Percentiles rank a stretch among this genome's conserved stretches.
phyloP scores from a whole-genome alignment of 495 filamentous ascomycete genomes.

The Penicillium maclennaniae region DNA sequence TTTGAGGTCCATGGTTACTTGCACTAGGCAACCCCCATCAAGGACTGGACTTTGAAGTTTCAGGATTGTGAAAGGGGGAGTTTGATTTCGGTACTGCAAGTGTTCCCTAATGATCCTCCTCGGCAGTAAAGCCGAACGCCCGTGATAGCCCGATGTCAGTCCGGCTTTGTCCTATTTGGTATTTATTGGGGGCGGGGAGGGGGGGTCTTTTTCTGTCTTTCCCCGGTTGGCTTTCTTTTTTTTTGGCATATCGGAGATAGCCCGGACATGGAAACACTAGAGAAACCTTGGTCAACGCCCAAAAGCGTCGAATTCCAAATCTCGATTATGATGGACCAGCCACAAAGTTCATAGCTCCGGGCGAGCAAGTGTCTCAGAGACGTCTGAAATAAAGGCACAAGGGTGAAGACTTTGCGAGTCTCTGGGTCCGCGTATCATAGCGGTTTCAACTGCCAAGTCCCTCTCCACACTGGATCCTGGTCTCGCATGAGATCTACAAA shows the following conservation, averaged over 20 bases:
- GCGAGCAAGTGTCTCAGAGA: background rate
- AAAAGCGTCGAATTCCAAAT: no score
- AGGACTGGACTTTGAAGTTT: background rate
- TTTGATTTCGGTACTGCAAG: background rate
- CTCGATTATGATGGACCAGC: no score
- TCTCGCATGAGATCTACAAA: background rate
- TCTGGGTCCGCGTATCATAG: slow-evolving; percentile 18
- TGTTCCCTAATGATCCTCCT: background rate
- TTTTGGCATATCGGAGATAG: background rate
- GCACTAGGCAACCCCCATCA: background rate
- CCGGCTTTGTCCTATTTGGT: background rate
- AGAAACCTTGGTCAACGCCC: background rate
- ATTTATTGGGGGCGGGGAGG: no score
- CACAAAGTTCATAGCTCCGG: background rate
- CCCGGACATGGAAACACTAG: background rate
- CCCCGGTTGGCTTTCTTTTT: background rate
- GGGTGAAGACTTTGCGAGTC: background rate
- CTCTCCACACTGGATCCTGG: background rate
- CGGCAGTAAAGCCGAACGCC: slow-evolving; percentile 1
- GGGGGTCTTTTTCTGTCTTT: background rate
- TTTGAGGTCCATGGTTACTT: background rate
- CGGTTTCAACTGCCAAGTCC: background rate
- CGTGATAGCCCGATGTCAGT: background rate
- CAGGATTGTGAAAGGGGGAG: no score
- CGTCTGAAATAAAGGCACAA: background rate